phyloP scores from a whole-genome alignment of 768 basidiomycete genomes.

The Hemileccinum rubropunctum region DNA sequence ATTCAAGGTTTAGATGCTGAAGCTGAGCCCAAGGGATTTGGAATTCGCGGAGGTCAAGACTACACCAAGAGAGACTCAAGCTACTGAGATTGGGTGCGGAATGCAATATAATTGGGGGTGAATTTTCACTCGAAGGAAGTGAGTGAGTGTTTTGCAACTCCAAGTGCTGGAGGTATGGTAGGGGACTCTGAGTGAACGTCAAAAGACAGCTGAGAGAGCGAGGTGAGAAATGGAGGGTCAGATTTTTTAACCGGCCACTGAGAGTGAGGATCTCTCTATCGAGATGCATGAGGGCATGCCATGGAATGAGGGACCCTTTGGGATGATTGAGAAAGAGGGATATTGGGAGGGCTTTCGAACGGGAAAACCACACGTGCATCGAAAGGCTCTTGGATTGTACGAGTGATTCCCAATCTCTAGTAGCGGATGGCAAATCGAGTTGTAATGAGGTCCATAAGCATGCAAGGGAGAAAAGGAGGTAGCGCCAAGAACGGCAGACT shows the following conservation, averaged over 20 bases:
- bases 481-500: constrained; percentile 32
- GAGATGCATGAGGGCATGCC: constrained; percentile 28
- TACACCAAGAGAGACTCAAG: constrained; percentile 27
- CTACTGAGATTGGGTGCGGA: constrained; percentile 29
- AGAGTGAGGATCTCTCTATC: constrained; percentile 30
- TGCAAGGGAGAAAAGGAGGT: constrained; percentile 28
- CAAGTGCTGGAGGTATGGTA: constrained; percentile 24
- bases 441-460: constrained; percentile 23
- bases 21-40: constrained; percentile 29
- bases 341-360: constrained; percentile 28
- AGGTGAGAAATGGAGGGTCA: constrained; percentile 22
- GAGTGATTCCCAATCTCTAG: constrained; percentile 24
- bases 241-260: constrained; percentile 16
- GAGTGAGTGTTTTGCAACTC: constrained; percentile 27
- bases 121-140: constrained; percentile 24
- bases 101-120: constrained; percentile 22
- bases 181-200: constrained; percentile 25
- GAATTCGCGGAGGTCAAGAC: constrained; percentile 26
- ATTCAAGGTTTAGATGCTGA: constrained; percentile 25
- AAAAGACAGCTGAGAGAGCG: constrained; percentile 25
- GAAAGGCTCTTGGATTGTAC: constrained; percentile 25
- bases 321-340: constrained; percentile 23
- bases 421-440: constrained; percentile 21
- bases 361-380: constrained; percentile 31
- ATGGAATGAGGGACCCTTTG: constrained; percentile 21